These are phyloP conservation scores for Jatropha podagrica DNA, from an alignment of 441 rosid species.

Conservation along the genomic window DNA sequence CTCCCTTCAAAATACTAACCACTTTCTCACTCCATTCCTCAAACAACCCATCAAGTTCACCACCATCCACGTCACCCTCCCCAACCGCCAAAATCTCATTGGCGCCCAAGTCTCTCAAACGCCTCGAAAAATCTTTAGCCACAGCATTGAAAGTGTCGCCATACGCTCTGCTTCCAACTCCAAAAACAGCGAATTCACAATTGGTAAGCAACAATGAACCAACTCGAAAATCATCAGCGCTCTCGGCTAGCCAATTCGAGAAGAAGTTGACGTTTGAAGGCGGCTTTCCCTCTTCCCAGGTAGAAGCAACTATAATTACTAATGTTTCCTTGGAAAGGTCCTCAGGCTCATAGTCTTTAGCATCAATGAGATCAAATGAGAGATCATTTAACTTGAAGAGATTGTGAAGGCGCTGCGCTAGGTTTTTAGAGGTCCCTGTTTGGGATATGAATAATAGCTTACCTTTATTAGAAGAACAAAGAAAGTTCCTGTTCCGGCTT, in stretches of 20 bases:
- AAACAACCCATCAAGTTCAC: slow-evolving; percentile 60
- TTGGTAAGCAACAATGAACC: slow-evolving; percentile 63
- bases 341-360: slow-evolving; percentile 80
- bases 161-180: slow-evolving; percentile 72
- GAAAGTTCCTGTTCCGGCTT: neutral
- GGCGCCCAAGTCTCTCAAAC: slow-evolving; percentile 71
- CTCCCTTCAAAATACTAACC: slow-evolving; percentile 53
- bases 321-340: slow-evolving; percentile 67
- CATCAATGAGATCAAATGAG: slow-evolving; percentile 67
- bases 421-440: slow-evolving; percentile 72
- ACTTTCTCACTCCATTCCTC: slow-evolving; percentile 61
- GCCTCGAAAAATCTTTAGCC: slow-evolving; percentile 57
- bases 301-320: slow-evolving; percentile 65
- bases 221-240: slow-evolving; percentile 85
- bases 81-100: slow-evolving; percentile 58
- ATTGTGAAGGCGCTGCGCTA: slow-evolving; percentile 60
- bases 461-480: slow-evolving; percentile 29
- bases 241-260: slow-evolving; percentile 70
- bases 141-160: slow-evolving; percentile 72
- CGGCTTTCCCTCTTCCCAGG: slow-evolving; percentile 85
- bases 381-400: slow-evolving; percentile 40
- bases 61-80: slow-evolving; percentile 68
- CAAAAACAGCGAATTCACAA: slow-evolving; percentile 74
- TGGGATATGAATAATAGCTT: slow-evolving; percentile 76
- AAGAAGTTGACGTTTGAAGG: slow-evolving; percentile 62